Base-by-base conservation (phyloP, 2,329 filamentous ascomycete species). In the Salinomyces thailandicus region DNA sequence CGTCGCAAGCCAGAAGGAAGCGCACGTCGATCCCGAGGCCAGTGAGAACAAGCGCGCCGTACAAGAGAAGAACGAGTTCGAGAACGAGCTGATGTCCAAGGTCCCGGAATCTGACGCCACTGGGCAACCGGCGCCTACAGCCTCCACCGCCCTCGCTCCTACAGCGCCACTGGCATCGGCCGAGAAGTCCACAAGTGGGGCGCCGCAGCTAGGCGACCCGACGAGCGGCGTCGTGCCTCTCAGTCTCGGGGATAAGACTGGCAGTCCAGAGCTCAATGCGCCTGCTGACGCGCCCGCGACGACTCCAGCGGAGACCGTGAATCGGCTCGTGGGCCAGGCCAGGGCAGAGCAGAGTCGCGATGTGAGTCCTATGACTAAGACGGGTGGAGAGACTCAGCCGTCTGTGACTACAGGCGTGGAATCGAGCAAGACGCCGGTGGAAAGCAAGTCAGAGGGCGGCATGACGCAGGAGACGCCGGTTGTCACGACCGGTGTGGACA, bases 61-160 rank as follows among this genome's bases (percentile, higher is more conserved):
- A 5, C 63, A 72, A 44, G 82, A 87, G 50, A 91, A 91, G 73
- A 75, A 74, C 57, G 70, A 67, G 7, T 69, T 86, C 4, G 85
- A 93, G 64, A 60, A 73, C 17, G 81, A 93, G 62, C 68, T 93
- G 6, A 66, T 86, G 32, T 69, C 75, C 46, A 73, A 81, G 58
- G 69, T 62, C 20, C 47, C 60, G 46, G 55, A 58, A 32, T 53
- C 54, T 5, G 48, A 66, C 36, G 60, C 61, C 33, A 48, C 57
- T 9, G 28, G 28, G n/a, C 28, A 31, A 24, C 64, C 64, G 12
- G 27, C 5, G 12, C 14, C 22, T 5, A 20, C 57, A 20, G 48
- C 55, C 18, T 53, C 55, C 14, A 61, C 63, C 35, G 57, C 59
- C 7, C 52, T 57, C 3, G 41, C 55, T 42, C 53, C 57, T 36